Evolutionary conservation across 805 yeast genomes (phyloP), one percentile per base, ranked within the genome.

Genomic region (Danielia reshetovae): DNA sequence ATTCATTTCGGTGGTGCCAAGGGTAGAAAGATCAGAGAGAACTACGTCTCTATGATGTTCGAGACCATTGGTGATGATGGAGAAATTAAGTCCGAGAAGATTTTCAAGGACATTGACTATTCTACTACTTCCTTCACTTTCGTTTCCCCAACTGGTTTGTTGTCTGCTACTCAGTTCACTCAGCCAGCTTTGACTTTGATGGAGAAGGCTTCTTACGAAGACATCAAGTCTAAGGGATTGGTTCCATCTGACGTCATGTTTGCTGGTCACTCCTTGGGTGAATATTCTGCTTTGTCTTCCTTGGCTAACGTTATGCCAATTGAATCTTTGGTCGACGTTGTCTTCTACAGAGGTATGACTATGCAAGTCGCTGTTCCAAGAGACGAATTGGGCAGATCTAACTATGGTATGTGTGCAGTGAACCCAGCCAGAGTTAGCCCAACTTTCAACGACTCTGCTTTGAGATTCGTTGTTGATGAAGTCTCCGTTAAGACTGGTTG

Each of bases 291-390:
- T 11, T 76, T 93, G 57, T 87, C 97, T 12, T 88, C 98, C 18
- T 74, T 93, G 55, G 98, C 96, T 35, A 96, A 93, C 60, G 97
- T 94, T 40, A 90, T 93, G 97, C 96, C 97, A 31, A 88, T 93
- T 52, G 98, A 93, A 70, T 84, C 95, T 5, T 74, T 90, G 50
- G 97, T 90, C 44, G 97, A 90, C 63, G 95, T 90, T 62, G 97
- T 90, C 35, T 93, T 93, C 77, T 94, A 93, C 77, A 83, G 99
- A 74, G 99, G 99, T 77, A 93, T 93, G 97, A 94, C 99, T 32
- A 93, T 93, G 99, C 98, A 93, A 73, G 98, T 93, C 48, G 98
- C 98, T 30, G 99, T 93, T 48, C 97, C 97, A 60, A 84, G 99
- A 72, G 99, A 93, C 66, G 77, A 80, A 36, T 60, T 67, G 33